Evolutionary conservation across 2,329 filamentous ascomycete species (phyloP), one percentile per base, ranked within the genome.

Genomic region (Curvularia verruculosa): DNA sequence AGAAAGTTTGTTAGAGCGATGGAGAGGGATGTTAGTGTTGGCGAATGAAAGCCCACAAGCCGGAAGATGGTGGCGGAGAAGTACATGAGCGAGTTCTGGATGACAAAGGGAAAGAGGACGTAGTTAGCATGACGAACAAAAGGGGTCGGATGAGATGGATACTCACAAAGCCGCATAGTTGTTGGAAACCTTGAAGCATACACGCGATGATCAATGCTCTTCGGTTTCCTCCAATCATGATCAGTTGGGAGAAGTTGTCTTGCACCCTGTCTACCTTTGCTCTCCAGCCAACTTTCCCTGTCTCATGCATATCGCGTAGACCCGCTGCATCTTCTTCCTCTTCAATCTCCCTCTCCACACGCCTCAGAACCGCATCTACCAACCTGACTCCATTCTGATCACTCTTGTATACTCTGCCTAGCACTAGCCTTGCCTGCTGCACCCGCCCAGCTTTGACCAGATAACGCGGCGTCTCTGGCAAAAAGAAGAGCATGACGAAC

Each of bases 391-490:
- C 57, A 3, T 57, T 64, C 12, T 64, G 60, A 6, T 49, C 57
- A 2, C 63, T 66, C 3, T 86, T 85, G 56, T 89, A 88, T 2
- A 92, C 85, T 59, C 82, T 85, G 29, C 44, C 58, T 19, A 97
- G 79, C 2, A 96, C 86, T 3, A 67, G 69, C 59, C 83, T 84
- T 3, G 92, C 94, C 58, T 85, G 83, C 59, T 85, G 83, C 3
- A 79, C 79, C 3, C 83, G 81, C 46, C 83, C 81, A 1, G 83
- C 85, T 72, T 87, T 88, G 19, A 96, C 87, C 21, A 97, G 82
- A 89, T 91, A 97, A 23, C 94, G 83, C 31, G 94, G 94, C 12
- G 91, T 96, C 77, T 98, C 94, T 0, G 92, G 92, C 84, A 96
- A 89, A 49, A 86, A 81, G 2, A 86, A 66, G 57, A 97, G 78